Base-by-base conservation (phyloP, 2,329 filamentous ascomycete species). In the Cordyceps javanica region DNA sequence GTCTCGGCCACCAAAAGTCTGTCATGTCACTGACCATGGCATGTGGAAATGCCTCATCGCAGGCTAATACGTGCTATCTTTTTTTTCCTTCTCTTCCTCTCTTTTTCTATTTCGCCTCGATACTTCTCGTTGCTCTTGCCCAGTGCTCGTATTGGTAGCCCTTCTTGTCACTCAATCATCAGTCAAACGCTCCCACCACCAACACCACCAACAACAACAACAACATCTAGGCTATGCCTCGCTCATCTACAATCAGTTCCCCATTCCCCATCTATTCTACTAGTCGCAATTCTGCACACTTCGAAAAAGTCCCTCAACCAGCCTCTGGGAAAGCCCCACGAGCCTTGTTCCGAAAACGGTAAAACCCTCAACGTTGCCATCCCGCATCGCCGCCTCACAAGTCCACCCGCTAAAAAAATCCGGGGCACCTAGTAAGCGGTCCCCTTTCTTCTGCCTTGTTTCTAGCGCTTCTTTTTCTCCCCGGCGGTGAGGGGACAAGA, bases 381-480 rank as follows among this genome's bases (percentile, higher is more conserved):
- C 51, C n/a, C 39, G 38, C 19, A 28, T 28, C 52, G 26, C 28
- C 41, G 25, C n/a, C n/a, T n/a, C n/a, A n/a, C n/a, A n/a, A n/a
- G n/a, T n/a, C n/a, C n/a, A n/a, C n/a, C n/a, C n/a, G 28, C 26
- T n/a, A 32, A 41, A 16, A 54, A 44, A 54, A 54, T 54, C 51
- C 39, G 51, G 51, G 51, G 51, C 51, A n/a, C 23, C n/a, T 21
- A 26, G 19, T 38, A 48, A 23, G 21, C 38, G n/a, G n/a, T n/a
- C n/a, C 3, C 4, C 23, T 25, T 54, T 36, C 39, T 16, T 38
- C 19, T 34, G 26, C 25, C 50, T 14, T 19, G 6, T 13, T 44
- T 44, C 51, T 54, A 55, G 42, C 42, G 42, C 32, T 55, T 28
- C 23, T 38, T 16, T 55, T 45, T 7, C n/a, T n/a, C 7, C 16